Conservation (phyloP, 2,329 filamentous ascomycete species). For the Epichloe glyceriae region DNA sequence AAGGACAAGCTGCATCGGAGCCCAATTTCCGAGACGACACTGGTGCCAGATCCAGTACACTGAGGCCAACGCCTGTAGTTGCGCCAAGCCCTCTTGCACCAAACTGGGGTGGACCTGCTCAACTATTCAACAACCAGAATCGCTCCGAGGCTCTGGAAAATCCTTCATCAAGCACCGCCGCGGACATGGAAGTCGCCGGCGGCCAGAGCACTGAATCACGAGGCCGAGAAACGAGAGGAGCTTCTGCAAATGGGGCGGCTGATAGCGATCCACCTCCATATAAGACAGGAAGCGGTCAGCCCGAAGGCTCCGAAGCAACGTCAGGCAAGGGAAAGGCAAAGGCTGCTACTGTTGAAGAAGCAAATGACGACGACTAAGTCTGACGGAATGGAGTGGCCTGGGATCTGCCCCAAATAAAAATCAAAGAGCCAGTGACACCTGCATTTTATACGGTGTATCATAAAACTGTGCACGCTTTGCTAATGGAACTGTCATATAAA, state of each 20-base stretch:
- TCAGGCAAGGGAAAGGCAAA: constrained; percentile 29
- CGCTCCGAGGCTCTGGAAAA: constrained; percentile 14
- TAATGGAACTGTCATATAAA: too few relatives aligned
- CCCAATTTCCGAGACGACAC: not conserved
- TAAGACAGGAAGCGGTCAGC: not conserved
- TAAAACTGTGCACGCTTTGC: too few relatives aligned
- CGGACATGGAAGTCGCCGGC: not conserved
- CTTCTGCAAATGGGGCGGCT: not conserved
- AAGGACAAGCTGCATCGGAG: not conserved
- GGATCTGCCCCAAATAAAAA: not conserved
- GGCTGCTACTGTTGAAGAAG: constrained; percentile 35
- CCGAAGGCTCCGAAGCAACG: not conserved
- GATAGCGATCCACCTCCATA: not conserved
- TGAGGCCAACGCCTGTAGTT: constrained; percentile 23
- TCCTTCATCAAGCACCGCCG: constrained; percentile 3
- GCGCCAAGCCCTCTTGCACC: constrained; percentile 36
- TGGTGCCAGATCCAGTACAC: not conserved
- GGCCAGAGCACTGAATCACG: not conserved
- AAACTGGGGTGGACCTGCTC: constrained; percentile 37
- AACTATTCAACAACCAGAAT: constrained; percentile 29
- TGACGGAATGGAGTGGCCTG: not conserved
- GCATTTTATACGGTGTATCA: not conserved
- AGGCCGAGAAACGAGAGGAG: not conserved
- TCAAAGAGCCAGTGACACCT: not conserved
- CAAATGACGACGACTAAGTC: constrained; percentile 20